Percentiles rank a stretch among this genome's conserved stretches.
Evolutionary conservation across 768 basidiomycete genomes (phyloP).

Genomic region (Hemileccinum impolitum): DNA sequence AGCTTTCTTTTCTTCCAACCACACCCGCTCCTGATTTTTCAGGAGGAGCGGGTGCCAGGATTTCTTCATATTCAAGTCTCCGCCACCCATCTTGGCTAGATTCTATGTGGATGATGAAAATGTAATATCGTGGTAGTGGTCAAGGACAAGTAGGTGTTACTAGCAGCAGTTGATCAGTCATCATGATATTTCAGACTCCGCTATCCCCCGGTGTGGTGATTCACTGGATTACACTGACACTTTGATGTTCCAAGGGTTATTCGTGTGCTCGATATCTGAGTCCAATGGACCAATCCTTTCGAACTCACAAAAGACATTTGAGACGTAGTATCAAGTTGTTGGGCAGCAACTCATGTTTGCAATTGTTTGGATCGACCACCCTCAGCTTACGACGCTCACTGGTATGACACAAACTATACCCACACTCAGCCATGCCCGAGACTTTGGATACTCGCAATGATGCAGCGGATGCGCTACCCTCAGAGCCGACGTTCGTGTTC

Average conservation of each 20-base stretch:
- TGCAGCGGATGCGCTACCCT: conserved; percentile 31
- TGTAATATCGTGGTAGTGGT: conserved; percentile 8
- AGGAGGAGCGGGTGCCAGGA: conserved; percentile 98
- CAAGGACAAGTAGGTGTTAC: too few relatives aligned
- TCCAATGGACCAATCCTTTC: too few relatives aligned
- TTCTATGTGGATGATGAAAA: conserved; percentile 12
- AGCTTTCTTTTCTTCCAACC: conserved; percentile 97
- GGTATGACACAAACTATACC: conserved; percentile 7
- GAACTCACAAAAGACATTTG: too few relatives aligned
- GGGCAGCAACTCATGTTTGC: conserved; percentile 23
- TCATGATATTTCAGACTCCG: conserved; percentile 4
- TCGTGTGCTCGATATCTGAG: too few relatives aligned
- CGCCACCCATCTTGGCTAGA: conserved; percentile 88
- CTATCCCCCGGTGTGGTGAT: too few relatives aligned
- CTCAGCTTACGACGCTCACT: neutral
- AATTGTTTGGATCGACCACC: conserved; percentile 23
- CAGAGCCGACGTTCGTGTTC: conserved; percentile 29
- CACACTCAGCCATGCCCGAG: conserved; percentile 35
- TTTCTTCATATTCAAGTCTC: conserved; percentile 99
- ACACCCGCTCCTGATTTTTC: conserved; percentile 98
- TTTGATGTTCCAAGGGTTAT: too few relatives aligned
- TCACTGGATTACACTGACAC: too few relatives aligned
- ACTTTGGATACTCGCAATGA: conserved; percentile 28
- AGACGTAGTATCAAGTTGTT: too few relatives aligned
- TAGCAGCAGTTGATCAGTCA: neutral